Base-by-base conservation (phyloP, 345 rosid species). In the Citropsis articulata region DNA sequence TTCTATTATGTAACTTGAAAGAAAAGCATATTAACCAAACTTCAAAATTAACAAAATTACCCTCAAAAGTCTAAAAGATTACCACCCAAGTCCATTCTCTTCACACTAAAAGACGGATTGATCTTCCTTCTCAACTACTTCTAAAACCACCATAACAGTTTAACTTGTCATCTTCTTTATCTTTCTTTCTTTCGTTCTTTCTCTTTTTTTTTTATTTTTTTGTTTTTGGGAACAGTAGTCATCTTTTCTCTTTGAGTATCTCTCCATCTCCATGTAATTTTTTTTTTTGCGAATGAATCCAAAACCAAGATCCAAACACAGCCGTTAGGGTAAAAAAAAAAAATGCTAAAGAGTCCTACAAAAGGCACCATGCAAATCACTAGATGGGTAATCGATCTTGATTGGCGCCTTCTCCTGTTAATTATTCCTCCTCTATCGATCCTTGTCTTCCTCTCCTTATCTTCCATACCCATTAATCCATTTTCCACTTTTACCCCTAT, bases 401-500 rank as follows among this genome's bases (percentile, higher is more conserved):
- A 89, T 75, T 87, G 84, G 77, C 87, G 91, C 33, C 78, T 85
- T 61, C 79, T 89, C 55, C 36, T 85, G 40, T 55, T 81, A 10
- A 53, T 84, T 53, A 45, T 82, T 28, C 85, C 84, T 28, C 69
- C 78, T 38, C 71, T 87, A 73, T 78, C 83, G 30, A 72, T 87
- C 38, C 74, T 87, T 57, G 22, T 79, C 31, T 72, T 86, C 69
- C 5, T 81, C 75, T 77, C 82, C 8, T 36, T 86, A 8, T 78
- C 86, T 0, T 75, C 83, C 16, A 25, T 75, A 3, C 76, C 81
- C 4, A 1, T 70, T 30, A 67, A 60, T 61, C 71, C 61, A 30
- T 76, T 62, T 79, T 35, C 69, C 57, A 25, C 53, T 13, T 66
- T 77, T 21, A 75, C 35, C 83, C 84, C 82, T 27, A 72, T 42